Base-by-base conservation (phyloP, 192 early-diverging fungal species). In the Mortierella claussenii region DNA sequence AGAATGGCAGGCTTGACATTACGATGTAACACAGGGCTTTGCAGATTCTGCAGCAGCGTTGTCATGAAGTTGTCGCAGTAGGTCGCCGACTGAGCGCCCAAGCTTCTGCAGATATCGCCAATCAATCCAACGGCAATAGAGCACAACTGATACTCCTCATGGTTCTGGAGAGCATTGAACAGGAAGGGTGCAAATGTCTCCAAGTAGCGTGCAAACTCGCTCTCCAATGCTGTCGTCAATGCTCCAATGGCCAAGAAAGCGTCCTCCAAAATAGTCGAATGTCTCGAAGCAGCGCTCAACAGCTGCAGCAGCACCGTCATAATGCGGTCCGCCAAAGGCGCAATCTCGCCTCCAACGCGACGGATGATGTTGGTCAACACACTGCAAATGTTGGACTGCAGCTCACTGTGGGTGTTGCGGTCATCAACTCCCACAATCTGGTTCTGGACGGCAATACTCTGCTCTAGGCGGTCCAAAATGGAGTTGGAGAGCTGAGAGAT, bases 101-200 rank as follows among this genome's bases (percentile, higher is more conserved):
- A 81, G 12, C 91, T 86, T 42, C 98, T 92, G 83, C 93, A 95
- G 67, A 98, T 93, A 83, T 99, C 98, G 21, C 97, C 97, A 65
- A 98, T 94, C 30, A 97, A 70, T n/a, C 98, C 98, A 13, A 99
- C 90, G 4, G 96, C 93, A 65, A 98, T 97, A 15, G 89, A 84
- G 78, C 95, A 96, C 55, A 98, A 82, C 80, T 97, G 92, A 78
- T 94, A 87, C 69, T 98, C 97, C 70, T 95, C 90, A 50, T 92
- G 90, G 84, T 96, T 96, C 65, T 92, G 88, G 40, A 99, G 82
- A 0, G 94, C 95, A 31, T 65, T 70, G 49, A 91, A 88, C 18
- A 99, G 84, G 78, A 90, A 91, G 18, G 94, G 94, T 3, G 89
- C 84, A 79, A 99, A 96, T 1, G 89, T 79, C 26, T 94, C 95